Percentiles rank a stretch among this genome's conserved stretches.
These are phyloP conservation scores for Filobasidium wieringae DNA, from an alignment of 768 basidiomycete genomes.

Conservation along the genomic window DNA sequence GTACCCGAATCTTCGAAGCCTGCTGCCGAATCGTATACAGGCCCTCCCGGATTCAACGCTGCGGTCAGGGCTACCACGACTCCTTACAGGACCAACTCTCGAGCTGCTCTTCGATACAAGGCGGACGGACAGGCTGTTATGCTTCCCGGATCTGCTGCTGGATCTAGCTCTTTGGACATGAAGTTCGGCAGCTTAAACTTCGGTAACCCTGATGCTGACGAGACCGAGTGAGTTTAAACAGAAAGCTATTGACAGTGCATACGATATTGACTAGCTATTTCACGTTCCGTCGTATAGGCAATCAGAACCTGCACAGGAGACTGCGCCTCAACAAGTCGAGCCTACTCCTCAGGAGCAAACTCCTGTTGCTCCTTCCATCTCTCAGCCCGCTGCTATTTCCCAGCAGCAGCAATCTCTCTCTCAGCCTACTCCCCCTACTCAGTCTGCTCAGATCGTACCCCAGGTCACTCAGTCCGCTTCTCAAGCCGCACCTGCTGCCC, in stretches of 20 bases:
- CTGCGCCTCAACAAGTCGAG: constrained; percentile 1
- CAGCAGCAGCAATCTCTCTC: constrained; percentile 3
- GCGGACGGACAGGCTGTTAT: constrained; percentile 39
- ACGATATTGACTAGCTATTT: no score
- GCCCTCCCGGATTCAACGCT: constrained; percentile 38
- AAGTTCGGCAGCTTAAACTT: constrained; percentile 40
- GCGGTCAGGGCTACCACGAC: constrained; percentile 20
- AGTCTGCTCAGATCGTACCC: neutral
- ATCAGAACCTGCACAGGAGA: constrained; percentile 8
- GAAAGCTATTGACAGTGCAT: no score
- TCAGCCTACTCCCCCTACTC: neutral
- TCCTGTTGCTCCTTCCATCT: neutral
- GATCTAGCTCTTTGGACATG: constrained; percentile 34
- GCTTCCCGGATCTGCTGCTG: constrained; percentile 25
- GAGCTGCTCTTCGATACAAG: constrained; percentile 33
- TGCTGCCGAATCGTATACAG: constrained; percentile 27
- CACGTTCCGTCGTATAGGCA: constrained; percentile 1
- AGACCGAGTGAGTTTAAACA: constrained; percentile 4
- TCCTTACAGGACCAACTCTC: constrained; percentile 28
- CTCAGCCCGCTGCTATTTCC: constrained; percentile 1
- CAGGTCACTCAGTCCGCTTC: constrained; percentile 5
- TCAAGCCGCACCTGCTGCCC: constrained; percentile 12
- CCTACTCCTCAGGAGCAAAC: constrained; percentile 6
- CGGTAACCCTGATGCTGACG: constrained; percentile 26
- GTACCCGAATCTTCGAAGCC: neutral